Evolutionary conservation across 176 grass and related monocot genomes (phyloP), one percentile per base, ranked within the genome.

Genomic region (Puccinellia tenuiflora): DNA sequence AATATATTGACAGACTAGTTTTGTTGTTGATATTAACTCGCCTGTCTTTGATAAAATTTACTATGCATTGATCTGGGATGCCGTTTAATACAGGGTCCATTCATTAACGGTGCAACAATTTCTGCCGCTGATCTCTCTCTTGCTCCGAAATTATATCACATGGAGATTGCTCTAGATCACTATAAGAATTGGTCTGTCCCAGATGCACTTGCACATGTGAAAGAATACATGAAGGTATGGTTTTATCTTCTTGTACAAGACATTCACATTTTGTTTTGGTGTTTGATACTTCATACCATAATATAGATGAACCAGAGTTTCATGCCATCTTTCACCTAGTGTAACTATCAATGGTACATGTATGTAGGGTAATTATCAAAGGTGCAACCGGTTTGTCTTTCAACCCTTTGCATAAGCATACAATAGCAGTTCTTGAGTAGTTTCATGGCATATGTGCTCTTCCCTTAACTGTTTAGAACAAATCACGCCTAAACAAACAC

Each of bases 161-260:
- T 98, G 93, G 96, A 96, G 73, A 93, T 93, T 83, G 71, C 91
- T 83, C 91, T 98, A 28, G 83, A 89, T 35, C 96, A 96, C 68
- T 98, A 93, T 79, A 98, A 95, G 74, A 93, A 90, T 78, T 98
- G 96, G 96, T 90, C 91, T 60, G 87, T 98, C 89, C 96, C 89
- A 33, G 91, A 98, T 67, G 83, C 87, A 77, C 85, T 95, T 65
- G 37, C 87, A 80, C 86, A 93, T 88, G 85, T 93, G 30, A 93
- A 71, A 85, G 70, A 69, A 56, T 98, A 96, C 78, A 96, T 90
- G 96, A 96, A 95, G 93, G 93, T 96, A 88, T 33, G 43, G 54
- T 29, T 28, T 73, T 48, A 73, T 73, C 43, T 48, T 48, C n/a
- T n/a, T n/a, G 18, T 70, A 63, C 62, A 71, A 87, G 33, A 68